Evolutionary conservation across 2,329 filamentous ascomycete species (phyloP).

Genomic region (Fusarium solani-melongenae): DNA sequence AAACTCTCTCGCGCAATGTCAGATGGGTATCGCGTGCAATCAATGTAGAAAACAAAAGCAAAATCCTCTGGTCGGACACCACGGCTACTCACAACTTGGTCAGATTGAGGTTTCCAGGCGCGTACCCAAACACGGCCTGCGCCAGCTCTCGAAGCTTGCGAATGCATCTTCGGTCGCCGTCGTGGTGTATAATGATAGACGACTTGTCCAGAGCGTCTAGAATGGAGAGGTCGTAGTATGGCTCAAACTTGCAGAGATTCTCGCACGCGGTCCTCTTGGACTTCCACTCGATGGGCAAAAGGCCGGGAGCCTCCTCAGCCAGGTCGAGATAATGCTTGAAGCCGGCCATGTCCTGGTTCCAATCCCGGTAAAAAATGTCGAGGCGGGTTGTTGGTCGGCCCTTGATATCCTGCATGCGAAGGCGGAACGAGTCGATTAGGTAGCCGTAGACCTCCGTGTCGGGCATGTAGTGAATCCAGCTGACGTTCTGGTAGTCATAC

Average conservation of each 20-base stretch:
- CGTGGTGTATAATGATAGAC: slow-evolving; percentile 51
- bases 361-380: slow-evolving; percentile 31
- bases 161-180: slow-evolving; percentile 48
- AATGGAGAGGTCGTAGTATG: slow-evolving; percentile 39
- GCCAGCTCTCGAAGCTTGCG: slow-evolving; percentile 57
- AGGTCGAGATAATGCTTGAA: slow-evolving; percentile 49
- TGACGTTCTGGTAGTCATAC: slow-evolving; percentile 20
- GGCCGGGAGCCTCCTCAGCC: background rate
- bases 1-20: background rate
- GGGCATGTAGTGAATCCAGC: slow-evolving; percentile 52
- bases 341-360: slow-evolving; percentile 31
- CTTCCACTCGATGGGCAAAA: slow-evolving; percentile 56
- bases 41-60: background rate
- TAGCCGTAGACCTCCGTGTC: slow-evolving; percentile 54
- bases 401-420: slow-evolving; percentile 50
- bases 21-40: background rate
- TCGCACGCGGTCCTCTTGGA: slow-evolving; percentile 49
- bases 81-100: background rate
- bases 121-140: slow-evolving; percentile 44
- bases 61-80: background rate
- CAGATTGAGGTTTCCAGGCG: background rate
- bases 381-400: background rate
- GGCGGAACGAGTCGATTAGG: slow-evolving; percentile 56
- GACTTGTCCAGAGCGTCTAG: slow-evolving; percentile 37
- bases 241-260: slow-evolving; percentile 33